A percentile compares a stretch with the other conserved stretches of the same genome.
Evolutionary conservation across 202 grass and related monocot genomes (phyloP).

Genomic region (Schoenoplectus triqueter): DNA sequence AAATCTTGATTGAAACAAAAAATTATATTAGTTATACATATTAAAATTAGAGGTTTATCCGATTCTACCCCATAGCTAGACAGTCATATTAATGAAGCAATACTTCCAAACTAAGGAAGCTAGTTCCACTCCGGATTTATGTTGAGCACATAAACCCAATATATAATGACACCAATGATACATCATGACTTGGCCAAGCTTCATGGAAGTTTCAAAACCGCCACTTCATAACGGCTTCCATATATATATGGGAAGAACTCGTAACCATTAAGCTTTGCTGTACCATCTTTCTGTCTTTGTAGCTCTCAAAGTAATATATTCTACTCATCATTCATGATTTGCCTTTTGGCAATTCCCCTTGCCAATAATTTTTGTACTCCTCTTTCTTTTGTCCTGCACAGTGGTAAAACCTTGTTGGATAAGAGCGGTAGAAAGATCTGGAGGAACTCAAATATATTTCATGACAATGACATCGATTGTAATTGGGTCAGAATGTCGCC

Average conservation of each 20-base stretch:
- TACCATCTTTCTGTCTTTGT: constrained; percentile 38
- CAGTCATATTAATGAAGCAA: no score
- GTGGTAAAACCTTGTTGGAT: background rate
- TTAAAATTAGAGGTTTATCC: no score
- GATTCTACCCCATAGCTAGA: no score
- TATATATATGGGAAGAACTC: background rate
- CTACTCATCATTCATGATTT: constrained; percentile 32
- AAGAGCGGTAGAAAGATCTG: constrained; percentile 5
- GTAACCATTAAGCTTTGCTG: constrained; percentile 28
- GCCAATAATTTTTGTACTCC: constrained; percentile 17
- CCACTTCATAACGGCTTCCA: no score
- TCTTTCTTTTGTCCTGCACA: background rate
- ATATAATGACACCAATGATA: background rate
- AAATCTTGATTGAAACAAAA: no score
- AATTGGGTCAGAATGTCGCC: constrained; percentile 8
- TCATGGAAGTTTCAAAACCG: background rate
- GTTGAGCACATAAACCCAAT: background rate
- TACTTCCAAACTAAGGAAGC: constrained; percentile 24
- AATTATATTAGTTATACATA: no score
- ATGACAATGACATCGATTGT: constrained; percentile 15
- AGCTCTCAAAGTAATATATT: constrained; percentile 43
- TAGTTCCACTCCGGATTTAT: background rate
- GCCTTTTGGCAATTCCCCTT: constrained; percentile 31
- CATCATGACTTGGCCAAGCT: background rate
- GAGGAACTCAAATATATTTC: constrained; percentile 22